Evolutionary conservation across 495 filamentous ascomycete genomes (phyloP), one percentile per base, ranked within the genome.

Genomic region (Lasiosphaeria hispida): DNA sequence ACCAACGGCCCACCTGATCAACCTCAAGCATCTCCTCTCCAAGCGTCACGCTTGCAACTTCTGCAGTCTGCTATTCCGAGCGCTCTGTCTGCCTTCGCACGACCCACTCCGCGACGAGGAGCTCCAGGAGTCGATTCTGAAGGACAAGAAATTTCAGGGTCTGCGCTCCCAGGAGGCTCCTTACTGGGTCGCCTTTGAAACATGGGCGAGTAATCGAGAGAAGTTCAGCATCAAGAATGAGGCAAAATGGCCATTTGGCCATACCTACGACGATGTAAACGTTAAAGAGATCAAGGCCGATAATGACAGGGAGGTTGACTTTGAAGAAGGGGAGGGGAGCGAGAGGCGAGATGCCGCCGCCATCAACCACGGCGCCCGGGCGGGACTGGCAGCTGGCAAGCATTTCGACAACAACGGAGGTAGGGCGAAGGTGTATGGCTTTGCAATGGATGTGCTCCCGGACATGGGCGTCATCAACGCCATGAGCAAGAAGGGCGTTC

Each of bases 191-290:
- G n/a, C n/a, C n/a, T n/a, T n/a, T n/a, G n/a, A 49, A 35, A 35
- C n/a, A 1, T 49, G 47, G 47, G 47, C 47, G 7, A 14, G 1
- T n/a, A 49, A 35, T 5, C 47, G 47, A 2, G 47, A 49, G 47
- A 34, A 49, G 19, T 34, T 48, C 30, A n/a, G 19, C 4, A 14
- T 34, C 47, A 49, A 35, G 30, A 33, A n/a, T 1, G 47, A 49
- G 19, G 47, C 47, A 7, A 49, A 49, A 36, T 49, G 47, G 47
- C 47, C 47, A 30, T 49, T 49, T 30, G 47, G 47, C 6, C 30
- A 34, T 34, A 35, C 23, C 30, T 34, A 10, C 34, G 47, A 49
- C 18, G 14, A 33, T 49, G 34, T 49, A n/a, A 4, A 34, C 9
- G 7, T 49, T 7, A 36, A 34, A 11, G 23, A 49, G 47, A 49